Percentiles rank a stretch among this genome's conserved stretches.
Evolutionary conservation across 345 rosid species (phyloP).

Genomic region (Eucalyptus grandis): DNA sequence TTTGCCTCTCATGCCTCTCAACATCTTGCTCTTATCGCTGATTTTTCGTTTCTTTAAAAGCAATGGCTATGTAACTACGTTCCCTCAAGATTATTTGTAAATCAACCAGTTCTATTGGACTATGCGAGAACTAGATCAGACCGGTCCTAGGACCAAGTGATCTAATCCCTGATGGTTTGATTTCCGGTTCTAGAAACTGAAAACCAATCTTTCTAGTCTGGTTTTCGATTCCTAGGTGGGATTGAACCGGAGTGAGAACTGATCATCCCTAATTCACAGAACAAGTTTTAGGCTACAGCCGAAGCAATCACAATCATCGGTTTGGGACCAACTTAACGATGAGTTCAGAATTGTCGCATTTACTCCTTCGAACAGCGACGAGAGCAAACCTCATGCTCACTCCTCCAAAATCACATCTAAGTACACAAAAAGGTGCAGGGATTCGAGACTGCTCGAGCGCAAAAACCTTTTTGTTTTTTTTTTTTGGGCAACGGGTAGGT

Average conservation of each 20-base stretch:
- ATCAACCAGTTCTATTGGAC: background rate
- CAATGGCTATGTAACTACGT: background rate
- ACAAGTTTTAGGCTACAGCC: background rate
- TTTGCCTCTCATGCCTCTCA: background rate
- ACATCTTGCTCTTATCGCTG: background rate
- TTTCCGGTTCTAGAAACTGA: too few relatives aligned
- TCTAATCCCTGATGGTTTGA: too few relatives aligned
- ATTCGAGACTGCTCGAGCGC: background rate
- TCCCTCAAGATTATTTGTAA: too few relatives aligned
- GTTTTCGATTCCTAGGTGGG: accelerated
- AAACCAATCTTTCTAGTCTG: background rate
- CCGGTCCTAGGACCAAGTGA: background rate
- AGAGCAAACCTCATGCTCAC: background rate
- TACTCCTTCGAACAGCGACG: background rate
- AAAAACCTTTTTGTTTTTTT: accelerated
- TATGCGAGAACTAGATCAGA: background rate
- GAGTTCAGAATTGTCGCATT: background rate
- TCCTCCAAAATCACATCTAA: background rate
- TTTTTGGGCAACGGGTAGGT: background rate
- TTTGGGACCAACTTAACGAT: background rate
- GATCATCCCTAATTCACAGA: background rate
- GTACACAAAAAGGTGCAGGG: background rate
- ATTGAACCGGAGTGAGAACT: background rate
- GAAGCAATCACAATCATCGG: background rate
- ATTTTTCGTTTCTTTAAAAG: background rate